phyloP scores from a whole-genome alignment of 257 asterid genomes.

The Jacaranda mimosifolia region DNA sequence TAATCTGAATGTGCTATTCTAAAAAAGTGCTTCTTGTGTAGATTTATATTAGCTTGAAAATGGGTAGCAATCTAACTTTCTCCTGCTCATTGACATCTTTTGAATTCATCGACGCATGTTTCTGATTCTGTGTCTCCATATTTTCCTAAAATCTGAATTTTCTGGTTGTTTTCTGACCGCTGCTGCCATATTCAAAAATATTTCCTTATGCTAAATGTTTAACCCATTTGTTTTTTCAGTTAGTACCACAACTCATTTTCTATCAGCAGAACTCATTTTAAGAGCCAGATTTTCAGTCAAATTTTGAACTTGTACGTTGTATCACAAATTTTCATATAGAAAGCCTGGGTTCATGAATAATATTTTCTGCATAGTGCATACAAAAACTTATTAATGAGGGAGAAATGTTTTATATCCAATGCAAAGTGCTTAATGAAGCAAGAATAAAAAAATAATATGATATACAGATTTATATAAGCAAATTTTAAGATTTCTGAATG shows the following conservation, averaged over 20 bases:
- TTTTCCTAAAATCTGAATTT: not conserved
- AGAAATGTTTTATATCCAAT: not conserved
- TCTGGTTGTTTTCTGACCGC: not conserved
- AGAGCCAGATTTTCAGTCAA: constrained; percentile 4
- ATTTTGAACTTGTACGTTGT: constrained; percentile 9
- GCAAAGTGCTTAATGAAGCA: constrained; percentile 4
- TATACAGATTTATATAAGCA: not conserved
- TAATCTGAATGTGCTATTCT: constrained; percentile 21
- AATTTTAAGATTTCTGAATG: not conserved
- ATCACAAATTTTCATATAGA: constrained; percentile 1
- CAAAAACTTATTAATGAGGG: not conserved
- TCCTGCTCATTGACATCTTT: constrained; percentile 22
- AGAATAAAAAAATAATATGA: not conserved
- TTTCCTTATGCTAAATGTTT: not conserved
- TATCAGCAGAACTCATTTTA: constrained; percentile 11
- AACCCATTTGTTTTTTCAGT: not conserved
- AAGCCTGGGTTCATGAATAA: not conserved
- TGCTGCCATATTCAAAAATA: not conserved
- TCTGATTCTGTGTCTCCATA: not conserved
- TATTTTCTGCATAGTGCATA: constrained; percentile 19
- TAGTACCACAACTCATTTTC: not conserved
- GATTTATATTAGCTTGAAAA: not conserved
- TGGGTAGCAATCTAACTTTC: constrained; percentile 2
- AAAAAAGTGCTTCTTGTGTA: not conserved
- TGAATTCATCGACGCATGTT: constrained; percentile 17